Base-by-base conservation (phyloP, 768 basidiomycete genomes). In the Russula ochroleuca region DNA sequence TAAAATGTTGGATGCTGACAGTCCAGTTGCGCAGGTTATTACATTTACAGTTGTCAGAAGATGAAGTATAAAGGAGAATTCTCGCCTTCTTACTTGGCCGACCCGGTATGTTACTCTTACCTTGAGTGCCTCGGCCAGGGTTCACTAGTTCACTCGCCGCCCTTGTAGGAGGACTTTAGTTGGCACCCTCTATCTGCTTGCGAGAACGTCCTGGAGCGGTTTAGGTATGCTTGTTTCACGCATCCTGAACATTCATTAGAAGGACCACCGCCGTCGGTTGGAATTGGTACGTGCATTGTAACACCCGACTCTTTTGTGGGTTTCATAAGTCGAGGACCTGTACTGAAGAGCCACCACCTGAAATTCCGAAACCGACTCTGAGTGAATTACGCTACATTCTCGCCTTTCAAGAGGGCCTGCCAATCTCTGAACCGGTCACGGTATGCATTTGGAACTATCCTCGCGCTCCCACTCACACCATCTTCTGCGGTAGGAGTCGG, bases 41-140 rank as follows among this genome's bases (percentile, higher is more conserved):
- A 98, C 73, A 89, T 98, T 43, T 83, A 97, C 69, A 85, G 90
- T 2, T 98, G 95, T 71, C 83, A 78, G 56, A 99, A 99, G 75
- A 98, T 98, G 97, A 80, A 81, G 60, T 98, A 99, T 75, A 99
- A 99, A 71, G 94, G 87, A 33, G 94, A 97, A 60, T 99, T 95
- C 68, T 73, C 79, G 0, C 96, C 96, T 0, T 97, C 95, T 3
- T 92, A 83, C 67, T 80, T 98, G 21, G 81, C 84, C 14, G 95
- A 98, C 74, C 94, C 95, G 9, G 91, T 94, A 67, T 69, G 80
- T 68, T 5, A 28, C 38, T 15, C 50, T 7, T 5, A 57, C 33
- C 37, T 62, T 33, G 49, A 51, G 19, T 21, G 17, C 52, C 7
- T 35, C 53, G 33, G 37, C 31, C 47, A 52, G 21, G 13, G n/a